Conservation (phyloP, 371 early-diverging fungal species). For the Mortierella sp. region DNA sequence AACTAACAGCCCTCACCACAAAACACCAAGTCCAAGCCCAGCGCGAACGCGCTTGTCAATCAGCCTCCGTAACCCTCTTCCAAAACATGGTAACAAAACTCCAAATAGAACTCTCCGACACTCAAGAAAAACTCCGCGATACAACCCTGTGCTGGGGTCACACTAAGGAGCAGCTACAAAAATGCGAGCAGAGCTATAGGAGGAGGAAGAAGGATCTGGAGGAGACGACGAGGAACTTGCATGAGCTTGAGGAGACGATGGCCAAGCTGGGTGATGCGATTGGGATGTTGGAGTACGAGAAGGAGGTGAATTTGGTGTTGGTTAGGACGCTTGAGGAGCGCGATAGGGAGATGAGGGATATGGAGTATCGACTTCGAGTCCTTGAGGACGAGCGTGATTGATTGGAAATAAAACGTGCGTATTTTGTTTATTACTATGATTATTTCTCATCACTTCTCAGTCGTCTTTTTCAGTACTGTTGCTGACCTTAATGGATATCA, state of each 20-base stretch:
- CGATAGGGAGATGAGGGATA: slow-evolving; percentile 40
- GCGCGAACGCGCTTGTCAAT: slow-evolving; percentile 36
- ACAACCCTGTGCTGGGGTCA: slow-evolving; percentile 36
- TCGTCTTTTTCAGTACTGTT: too few species aligned
- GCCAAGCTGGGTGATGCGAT: slow-evolving; percentile 43
- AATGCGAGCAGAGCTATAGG: slow-evolving; percentile 34
- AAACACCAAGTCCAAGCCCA: slow-evolving; percentile 42
- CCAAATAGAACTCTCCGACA: slow-evolving; percentile 37
- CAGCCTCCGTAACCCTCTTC: slow-evolving; percentile 31
- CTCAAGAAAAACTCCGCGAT: slow-evolving; percentile 43
- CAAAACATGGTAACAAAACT: slow-evolving; percentile 49
- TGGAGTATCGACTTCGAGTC: slow-evolving; percentile 34
- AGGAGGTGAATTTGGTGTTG: slow-evolving; percentile 22
- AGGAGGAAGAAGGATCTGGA: slow-evolving; percentile 37
- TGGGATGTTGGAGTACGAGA: slow-evolving; percentile 40
- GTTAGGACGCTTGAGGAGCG: slow-evolving; percentile 22
- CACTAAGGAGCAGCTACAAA: slow-evolving; percentile 42
- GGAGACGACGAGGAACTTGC: slow-evolving; percentile 32
- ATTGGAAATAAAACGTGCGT: not conserved
- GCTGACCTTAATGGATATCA: too few species aligned
- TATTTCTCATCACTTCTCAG: too few species aligned
- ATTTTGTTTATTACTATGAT: too few species aligned
- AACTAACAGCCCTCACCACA: slow-evolving; percentile 24
- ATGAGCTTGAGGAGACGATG: slow-evolving; percentile 46
- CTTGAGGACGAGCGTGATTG: slow-evolving; percentile 36